These are phyloP conservation scores for Picea engelmannii DNA, from an alignment of 83 land plant genomes.

Conservation along the genomic window DNA sequence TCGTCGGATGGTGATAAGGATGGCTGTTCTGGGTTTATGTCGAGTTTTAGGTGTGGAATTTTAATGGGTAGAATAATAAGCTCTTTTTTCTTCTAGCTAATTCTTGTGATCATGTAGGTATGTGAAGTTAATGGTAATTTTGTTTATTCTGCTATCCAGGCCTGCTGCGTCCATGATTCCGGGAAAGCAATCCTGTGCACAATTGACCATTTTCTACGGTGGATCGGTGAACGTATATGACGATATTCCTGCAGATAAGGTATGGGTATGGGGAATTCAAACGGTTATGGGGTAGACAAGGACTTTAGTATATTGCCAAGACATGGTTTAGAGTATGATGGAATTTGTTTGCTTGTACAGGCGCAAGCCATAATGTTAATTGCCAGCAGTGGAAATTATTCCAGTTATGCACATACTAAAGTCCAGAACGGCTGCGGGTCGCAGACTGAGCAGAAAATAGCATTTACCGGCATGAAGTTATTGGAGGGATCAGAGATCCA, in stretches of 20 bases:
- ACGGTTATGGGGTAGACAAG: too few species aligned
- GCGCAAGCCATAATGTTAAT: not conserved
- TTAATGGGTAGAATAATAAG: too few species aligned
- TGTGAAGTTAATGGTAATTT: too few species aligned
- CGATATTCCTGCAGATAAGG: slow-evolving; percentile 10
- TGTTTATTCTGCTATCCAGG: not conserved
- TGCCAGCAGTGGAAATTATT: not conserved
- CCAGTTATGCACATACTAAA: not conserved
- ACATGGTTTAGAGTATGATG: too few species aligned
- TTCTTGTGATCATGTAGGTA: too few species aligned
- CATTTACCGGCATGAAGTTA: not conserved
- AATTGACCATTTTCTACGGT: slow-evolving; percentile 6
- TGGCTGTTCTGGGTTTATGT: too few species aligned
- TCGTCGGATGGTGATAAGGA: too few species aligned
- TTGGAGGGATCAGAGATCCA: not conserved
- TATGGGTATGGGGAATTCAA: too few species aligned
- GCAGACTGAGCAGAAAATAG: not conserved
- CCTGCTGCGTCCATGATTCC: not conserved
- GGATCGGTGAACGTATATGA: not conserved
- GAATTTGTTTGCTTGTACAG: not conserved
- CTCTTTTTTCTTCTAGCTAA: too few species aligned
- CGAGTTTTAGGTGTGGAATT: too few species aligned
- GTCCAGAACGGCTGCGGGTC: not conserved
- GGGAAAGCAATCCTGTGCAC: not conserved
- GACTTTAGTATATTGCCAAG: too few species aligned